These are phyloP conservation scores for Leptodermis oblonga DNA, from an alignment of 257 asterid genomes.

Conservation along the genomic window DNA sequence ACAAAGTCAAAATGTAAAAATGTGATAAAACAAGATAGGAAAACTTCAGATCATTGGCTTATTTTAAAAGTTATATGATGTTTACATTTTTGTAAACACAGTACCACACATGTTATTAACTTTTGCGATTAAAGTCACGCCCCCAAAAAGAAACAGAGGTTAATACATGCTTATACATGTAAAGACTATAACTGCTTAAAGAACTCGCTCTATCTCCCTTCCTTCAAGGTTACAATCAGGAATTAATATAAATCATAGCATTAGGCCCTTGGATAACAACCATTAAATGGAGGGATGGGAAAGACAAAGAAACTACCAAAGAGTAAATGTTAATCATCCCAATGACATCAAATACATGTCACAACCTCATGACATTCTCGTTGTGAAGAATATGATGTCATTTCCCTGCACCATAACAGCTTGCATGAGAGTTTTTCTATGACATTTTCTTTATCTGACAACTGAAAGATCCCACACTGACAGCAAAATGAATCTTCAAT, in stretches of 20 bases:
- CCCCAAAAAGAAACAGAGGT: neutral
- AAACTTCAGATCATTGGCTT: neutral
- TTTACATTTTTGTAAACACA: neutral
- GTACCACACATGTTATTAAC: neutral
- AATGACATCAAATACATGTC: neutral
- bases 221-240: neutral
- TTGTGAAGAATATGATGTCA: neutral
- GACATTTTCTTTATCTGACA: no score
- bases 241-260: neutral
- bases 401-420: neutral
- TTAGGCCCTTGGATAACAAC: neutral
- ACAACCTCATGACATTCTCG: neutral
- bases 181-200: neutral
- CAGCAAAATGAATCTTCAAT: no score
- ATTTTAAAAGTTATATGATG: neutral
- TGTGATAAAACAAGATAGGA: neutral
- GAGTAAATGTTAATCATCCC: neutral
- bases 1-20: neutral
- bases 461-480: no score
- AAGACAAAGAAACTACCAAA: neutral
- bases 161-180: neutral
- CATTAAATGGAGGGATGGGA: neutral
- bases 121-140: neutral
- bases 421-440: no score
- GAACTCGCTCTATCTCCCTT: neutral